A percentile compares a stretch with the other conserved stretches of the same genome.
Conservation (phyloP, 306 rosid genomes). For the Delonix regia region DNA sequence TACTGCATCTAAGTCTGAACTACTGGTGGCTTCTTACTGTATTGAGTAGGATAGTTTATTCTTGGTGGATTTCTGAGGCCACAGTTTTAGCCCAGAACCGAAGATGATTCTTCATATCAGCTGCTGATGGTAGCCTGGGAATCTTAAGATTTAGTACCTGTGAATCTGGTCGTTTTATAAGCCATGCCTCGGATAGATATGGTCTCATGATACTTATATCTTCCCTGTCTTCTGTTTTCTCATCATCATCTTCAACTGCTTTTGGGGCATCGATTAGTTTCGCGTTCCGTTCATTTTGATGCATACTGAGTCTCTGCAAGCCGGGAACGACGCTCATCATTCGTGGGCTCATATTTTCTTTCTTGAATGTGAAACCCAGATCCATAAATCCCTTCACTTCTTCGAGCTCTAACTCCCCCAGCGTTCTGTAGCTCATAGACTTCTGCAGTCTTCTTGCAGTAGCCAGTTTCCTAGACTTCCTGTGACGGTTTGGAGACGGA, state of each 20-base stretch:
- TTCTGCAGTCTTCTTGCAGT: slow-evolving; percentile 45
- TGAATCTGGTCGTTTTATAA: slow-evolving; percentile 65
- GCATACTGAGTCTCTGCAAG: slow-evolving; percentile 54
- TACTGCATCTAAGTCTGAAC: neutral
- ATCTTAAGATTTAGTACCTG: slow-evolving; percentile 59
- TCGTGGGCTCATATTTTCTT: slow-evolving; percentile 59
- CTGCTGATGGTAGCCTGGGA: slow-evolving; percentile 54
- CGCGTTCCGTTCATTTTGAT: neutral
- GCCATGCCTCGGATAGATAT: slow-evolving; percentile 90
- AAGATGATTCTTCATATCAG: slow-evolving; percentile 81
- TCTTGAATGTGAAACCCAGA: slow-evolving; percentile 74
- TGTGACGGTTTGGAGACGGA: slow-evolving; percentile 38
- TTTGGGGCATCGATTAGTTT: neutral
- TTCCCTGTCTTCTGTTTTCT: slow-evolving; percentile 42
- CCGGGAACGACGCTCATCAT: slow-evolving; percentile 77
- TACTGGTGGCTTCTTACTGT: neutral
- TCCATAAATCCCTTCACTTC: slow-evolving; percentile 90
- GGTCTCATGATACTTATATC: slow-evolving; percentile 50
- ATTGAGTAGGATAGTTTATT: slow-evolving; percentile 27
- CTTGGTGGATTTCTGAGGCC: slow-evolving; percentile 68
- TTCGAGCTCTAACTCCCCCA: slow-evolving; percentile 77
- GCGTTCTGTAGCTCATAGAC: slow-evolving; percentile 60
- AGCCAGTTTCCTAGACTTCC: slow-evolving; percentile 14
- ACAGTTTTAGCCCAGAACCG: slow-evolving; percentile 74
- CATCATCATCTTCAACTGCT: slow-evolving; percentile 21